These are phyloP conservation scores for Saturnispora mendoncae DNA, from an alignment of 805 yeast species.

Conservation along the genomic window DNA sequence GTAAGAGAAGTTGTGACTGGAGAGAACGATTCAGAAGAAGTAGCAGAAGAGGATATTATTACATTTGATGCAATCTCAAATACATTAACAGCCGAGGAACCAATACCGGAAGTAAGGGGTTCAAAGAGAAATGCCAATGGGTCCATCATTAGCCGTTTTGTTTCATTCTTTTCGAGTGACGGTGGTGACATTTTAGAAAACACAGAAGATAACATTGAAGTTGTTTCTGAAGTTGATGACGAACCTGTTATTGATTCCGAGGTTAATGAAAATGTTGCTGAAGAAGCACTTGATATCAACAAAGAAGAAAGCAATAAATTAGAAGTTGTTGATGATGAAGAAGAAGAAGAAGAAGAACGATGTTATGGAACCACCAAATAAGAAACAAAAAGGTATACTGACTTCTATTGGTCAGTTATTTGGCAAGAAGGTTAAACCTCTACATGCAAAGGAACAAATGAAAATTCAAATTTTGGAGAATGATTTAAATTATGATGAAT, in stretches of 20 bases:
- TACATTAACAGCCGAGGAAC: not conserved
- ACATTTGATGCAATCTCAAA: not conserved
- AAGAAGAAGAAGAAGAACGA: not conserved
- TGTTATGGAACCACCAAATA: constrained; percentile 1
- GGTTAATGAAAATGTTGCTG: not conserved
- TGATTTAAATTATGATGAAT: constrained; percentile 3
- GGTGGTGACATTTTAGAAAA: too few species aligned
- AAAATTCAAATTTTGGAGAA: constrained; percentile 1
- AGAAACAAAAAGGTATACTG: constrained; percentile 1
- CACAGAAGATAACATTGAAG: not conserved
- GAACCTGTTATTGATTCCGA: not conserved
- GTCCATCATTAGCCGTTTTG: not conserved
- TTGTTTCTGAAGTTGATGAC: not conserved
- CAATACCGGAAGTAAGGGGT: not conserved
- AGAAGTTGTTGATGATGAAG: not conserved
- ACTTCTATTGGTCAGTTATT: not conserved
- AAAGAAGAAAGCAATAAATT: not conserved
- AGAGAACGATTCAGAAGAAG: constrained; percentile 2
- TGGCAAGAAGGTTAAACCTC: not conserved
- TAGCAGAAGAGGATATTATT: not conserved
- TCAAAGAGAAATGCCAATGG: constrained; percentile 3
- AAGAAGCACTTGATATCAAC: not conserved
- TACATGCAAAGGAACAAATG: not conserved
- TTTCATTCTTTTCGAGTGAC: constrained; percentile 2
- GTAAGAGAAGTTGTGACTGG: not conserved